A percentile compares a stretch with the other conserved stretches of the same genome.
Evolutionary conservation across 2,329 filamentous ascomycete genomes (phyloP).

Genomic region (Cordyceps farinosa): DNA sequence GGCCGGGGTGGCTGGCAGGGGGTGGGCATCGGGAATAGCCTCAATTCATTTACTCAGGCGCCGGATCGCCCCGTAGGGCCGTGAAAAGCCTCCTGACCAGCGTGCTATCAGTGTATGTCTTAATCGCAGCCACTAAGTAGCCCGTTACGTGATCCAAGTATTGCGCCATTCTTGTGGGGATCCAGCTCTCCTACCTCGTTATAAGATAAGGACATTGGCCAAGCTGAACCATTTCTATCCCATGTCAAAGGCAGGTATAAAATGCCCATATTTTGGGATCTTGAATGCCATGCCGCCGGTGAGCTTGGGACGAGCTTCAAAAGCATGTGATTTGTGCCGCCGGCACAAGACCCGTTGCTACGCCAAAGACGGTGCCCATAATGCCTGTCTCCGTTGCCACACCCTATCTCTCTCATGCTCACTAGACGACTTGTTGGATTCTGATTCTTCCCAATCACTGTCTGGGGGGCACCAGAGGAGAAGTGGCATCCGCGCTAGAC

Average conservation of each 20-base stretch:
- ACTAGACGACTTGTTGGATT: constrained; percentile 6
- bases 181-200: not conserved
- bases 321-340: constrained; percentile 27
- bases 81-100: too few species aligned
- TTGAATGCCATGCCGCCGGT: constrained; percentile 24
- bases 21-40: too few species aligned
- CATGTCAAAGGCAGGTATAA: not conserved
- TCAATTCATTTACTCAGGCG: too few species aligned
- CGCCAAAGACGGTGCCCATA: constrained; percentile 10
- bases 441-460: not conserved
- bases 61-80: too few species aligned
- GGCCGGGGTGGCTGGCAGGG: too few species aligned
- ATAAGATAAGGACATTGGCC: not conserved
- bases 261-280: not conserved
- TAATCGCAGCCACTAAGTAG: not conserved
- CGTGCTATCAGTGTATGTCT: not conserved
- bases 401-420: constrained; percentile 26
- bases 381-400: constrained; percentile 25
- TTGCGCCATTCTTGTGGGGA: constrained; percentile 2
- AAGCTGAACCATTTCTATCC: not conserved
- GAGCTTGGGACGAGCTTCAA: constrained; percentile 25
- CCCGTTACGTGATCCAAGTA: not conserved
- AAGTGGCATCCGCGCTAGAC: not conserved
- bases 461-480: not conserved
- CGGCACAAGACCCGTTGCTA: constrained; percentile 29